Evolutionary conservation across 306 rosid genomes (phyloP), one percentile per base, ranked within the genome.

Genomic region (Alnus rubra): DNA sequence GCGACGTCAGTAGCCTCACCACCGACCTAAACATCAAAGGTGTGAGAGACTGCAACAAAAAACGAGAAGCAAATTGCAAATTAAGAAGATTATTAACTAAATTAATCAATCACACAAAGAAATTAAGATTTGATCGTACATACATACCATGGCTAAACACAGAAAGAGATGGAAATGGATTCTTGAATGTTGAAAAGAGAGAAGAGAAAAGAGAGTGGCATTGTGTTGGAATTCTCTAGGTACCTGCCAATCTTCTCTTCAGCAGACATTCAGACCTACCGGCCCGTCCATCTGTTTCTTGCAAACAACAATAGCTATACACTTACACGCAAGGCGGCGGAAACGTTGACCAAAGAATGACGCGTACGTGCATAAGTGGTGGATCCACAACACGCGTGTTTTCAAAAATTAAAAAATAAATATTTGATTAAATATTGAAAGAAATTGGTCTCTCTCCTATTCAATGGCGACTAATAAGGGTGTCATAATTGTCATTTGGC

Each of bases 21-120:
- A 92, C n/a, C 45, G 93, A 82, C 82, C 86, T 82, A 73, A 90
- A 70, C 94, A 92, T 87, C 85, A 87, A 63, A 13, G 82, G 79
- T 19, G 87, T 75, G 82, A 89, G 87, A 80, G 82, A 80, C 97
- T 92, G 89, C 93, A 74, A 19, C 42, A 78, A 30, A 31, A 35
- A 75, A 8, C 28, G 65, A 31, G 28, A 69, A 10, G 59, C 75
- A 13, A 76, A 55, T 11, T 0, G 59, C 75, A 13, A 76, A 55
- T 11, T 0, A 73, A 56, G 31, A 64, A 14, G 50, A 37, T 42
- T 42, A 58, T 64, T 4, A 82, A 50, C 0, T 33, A 33, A 33
- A 23, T 23, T 23, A 23, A 23, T 23, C 28, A 23, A 23, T 23
- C 28, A 23, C 28, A 23, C 28, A 23, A 23, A 23, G 28, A 23